These are phyloP conservation scores for Phytopythium aichiense DNA, from an alignment of 352 stramenopile species.

Conservation along the genomic window DNA sequence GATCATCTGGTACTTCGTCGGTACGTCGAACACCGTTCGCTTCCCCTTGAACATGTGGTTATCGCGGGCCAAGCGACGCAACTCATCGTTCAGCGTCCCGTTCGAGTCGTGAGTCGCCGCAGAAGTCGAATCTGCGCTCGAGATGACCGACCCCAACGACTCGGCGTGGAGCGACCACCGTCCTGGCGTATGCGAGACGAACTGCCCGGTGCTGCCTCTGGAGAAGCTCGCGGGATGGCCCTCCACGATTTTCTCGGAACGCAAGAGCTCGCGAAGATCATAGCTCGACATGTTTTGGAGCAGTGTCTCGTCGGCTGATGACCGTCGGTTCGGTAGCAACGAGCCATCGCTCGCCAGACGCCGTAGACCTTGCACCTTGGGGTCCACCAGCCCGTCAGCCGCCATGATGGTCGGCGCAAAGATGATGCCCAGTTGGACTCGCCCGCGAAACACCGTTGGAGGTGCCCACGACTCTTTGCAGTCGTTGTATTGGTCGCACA, in stretches of 20 bases:
- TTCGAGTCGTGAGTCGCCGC: not conserved
- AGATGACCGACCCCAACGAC: not conserved
- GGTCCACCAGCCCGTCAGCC: slow-evolving; percentile 35
- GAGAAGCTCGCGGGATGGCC: slow-evolving; percentile 21
- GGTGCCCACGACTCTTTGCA: slow-evolving; percentile 83
- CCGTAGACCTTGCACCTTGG: slow-evolving; percentile 39
- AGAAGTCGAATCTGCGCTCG: not conserved
- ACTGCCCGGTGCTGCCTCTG: slow-evolving; percentile 13
- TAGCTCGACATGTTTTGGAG: slow-evolving; percentile 55
- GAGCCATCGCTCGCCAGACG: slow-evolving; percentile 31
- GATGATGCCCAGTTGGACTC: slow-evolving; percentile 75
- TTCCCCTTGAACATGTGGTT: slow-evolving; percentile 71
- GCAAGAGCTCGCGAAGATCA: slow-evolving; percentile 51
- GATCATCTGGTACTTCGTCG: slow-evolving; percentile 77
- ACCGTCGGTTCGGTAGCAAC: slow-evolving; percentile 12
- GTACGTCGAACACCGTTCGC: slow-evolving; percentile 68
- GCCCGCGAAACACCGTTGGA: slow-evolving; percentile 74
- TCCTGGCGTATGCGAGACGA: slow-evolving; percentile 14
- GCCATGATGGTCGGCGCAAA: slow-evolving; percentile 66
- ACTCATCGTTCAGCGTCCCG: slow-evolving; percentile 11
- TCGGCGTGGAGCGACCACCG: slow-evolving; percentile 8
- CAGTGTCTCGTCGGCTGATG: slow-evolving; percentile 41
- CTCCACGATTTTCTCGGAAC: slow-evolving; percentile 30
- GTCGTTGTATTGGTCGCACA: slow-evolving; percentile 87
- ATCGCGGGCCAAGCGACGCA: slow-evolving; percentile 37